These are phyloP conservation scores for Talaromyces albobiverticillius DNA, from an alignment of 2,329 filamentous ascomycete genomes.

Conservation along the genomic window DNA sequence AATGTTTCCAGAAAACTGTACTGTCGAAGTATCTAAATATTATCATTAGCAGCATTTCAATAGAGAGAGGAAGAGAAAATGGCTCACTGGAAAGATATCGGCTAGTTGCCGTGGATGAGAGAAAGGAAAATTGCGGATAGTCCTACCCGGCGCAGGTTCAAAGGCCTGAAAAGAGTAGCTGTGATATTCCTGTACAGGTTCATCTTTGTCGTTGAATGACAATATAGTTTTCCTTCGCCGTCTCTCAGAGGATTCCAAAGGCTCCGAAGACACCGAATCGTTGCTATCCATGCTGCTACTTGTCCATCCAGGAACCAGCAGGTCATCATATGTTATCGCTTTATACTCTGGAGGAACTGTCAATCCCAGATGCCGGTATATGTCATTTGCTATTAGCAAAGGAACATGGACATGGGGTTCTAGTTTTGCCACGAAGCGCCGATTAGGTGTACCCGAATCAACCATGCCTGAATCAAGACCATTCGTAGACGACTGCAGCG, in stretches of 20 bases:
- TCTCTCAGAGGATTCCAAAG: conserved; percentile 22
- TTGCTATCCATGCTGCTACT: conserved; percentile 1
- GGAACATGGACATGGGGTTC: conserved; percentile 43
- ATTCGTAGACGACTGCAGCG: conserved; percentile 29
- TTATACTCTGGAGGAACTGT: conserved; percentile 40
- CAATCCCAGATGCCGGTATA: conserved; percentile 40
- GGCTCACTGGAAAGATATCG: conserved; percentile 40
- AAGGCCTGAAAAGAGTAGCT: conserved; percentile 44
- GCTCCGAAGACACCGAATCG: conserved; percentile 2
- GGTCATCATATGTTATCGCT: conserved; percentile 36
- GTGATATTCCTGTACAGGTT: conserved; percentile 32
- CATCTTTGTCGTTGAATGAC: conserved; percentile 28
- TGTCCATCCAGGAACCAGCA: conserved; percentile 30
- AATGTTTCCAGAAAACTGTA: conserved; percentile 42
- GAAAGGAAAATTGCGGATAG: conserved; percentile 42
- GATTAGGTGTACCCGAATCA: conserved; percentile 36
- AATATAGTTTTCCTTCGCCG: conserved; percentile 33
- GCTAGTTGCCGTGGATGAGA: conserved; percentile 45
- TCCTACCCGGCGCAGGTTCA: conserved; percentile 39
- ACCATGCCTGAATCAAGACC: conserved; percentile 37
- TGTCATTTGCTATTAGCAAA: conserved; percentile 38
- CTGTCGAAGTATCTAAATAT: conserved; percentile 39
- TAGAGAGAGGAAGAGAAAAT: not conserved
- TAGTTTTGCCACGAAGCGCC: conserved; percentile 43
- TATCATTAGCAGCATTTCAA: not conserved